These are phyloP conservation scores for Dioszegia hungarica DNA, from an alignment of 768 basidiomycete genomes.

Conservation along the genomic window DNA sequence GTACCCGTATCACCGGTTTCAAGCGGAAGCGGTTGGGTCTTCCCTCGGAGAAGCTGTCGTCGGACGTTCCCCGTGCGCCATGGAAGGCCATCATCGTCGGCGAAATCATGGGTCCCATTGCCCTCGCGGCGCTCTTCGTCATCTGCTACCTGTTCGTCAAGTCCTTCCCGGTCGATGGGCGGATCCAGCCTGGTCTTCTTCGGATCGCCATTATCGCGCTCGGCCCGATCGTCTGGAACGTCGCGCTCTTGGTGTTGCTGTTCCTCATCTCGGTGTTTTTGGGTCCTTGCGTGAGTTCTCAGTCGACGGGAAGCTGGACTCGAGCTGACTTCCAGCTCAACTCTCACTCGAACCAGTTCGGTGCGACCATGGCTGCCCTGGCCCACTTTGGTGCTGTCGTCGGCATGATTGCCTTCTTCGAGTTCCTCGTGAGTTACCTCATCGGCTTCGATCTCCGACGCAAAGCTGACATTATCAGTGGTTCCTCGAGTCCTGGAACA, in stretches of 20 bases:
- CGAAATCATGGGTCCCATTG: slow-evolving; percentile 77
- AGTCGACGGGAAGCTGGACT: background rate
- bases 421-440: slow-evolving; percentile 61
- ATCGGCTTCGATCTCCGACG: background rate
- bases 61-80: slow-evolving; percentile 86
- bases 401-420: slow-evolving; percentile 83
- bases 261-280: slow-evolving; percentile 89
- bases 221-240: slow-evolving; percentile 95
- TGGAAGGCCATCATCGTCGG: slow-evolving; percentile 87
- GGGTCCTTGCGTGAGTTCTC: slow-evolving; percentile 64
- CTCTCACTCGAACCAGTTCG: slow-evolving; percentile 74
- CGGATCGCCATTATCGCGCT: slow-evolving; percentile 89
- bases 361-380: slow-evolving; percentile 83
- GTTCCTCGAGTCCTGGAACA: slow-evolving; percentile 65
- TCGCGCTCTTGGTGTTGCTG: slow-evolving; percentile 72
- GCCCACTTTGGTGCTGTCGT: slow-evolving; percentile 76
- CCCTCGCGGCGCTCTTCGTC: slow-evolving; percentile 78
- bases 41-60: slow-evolving; percentile 93
- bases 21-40: slow-evolving; percentile 96
- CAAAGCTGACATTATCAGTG: slow-evolving; percentile 15
- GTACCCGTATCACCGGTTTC: slow-evolving; percentile 99
- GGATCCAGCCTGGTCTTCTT: slow-evolving; percentile 72
- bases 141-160: slow-evolving; percentile 70
- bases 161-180: slow-evolving; percentile 53
- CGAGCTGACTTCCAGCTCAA: slow-evolving; percentile 30